Evolutionary conservation across 345 rosid genomes (phyloP).

Genomic region (Limnanthes douglasii): DNA sequence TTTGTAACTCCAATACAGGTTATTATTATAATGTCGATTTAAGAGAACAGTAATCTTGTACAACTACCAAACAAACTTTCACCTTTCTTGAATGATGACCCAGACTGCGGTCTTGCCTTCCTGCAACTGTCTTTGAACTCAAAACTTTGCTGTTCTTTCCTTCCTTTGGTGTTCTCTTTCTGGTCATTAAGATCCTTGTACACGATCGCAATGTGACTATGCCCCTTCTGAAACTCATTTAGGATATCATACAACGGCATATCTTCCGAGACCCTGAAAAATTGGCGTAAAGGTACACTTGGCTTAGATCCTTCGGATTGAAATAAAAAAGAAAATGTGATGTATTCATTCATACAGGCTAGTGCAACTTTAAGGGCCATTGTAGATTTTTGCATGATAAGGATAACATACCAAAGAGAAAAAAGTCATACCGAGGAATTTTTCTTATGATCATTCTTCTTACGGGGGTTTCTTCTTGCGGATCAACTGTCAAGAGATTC

Average conservation of each 20-base stretch:
- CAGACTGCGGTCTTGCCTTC: conserved; percentile 27
- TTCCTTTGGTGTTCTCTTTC: conserved; percentile 16
- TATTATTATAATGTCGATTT: too few species aligned
- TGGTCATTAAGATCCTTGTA: conserved; percentile 46
- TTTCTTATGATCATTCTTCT: conserved; percentile 79
- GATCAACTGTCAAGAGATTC: conserved; percentile 78
- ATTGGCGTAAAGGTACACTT: too few species aligned
- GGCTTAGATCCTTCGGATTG: background rate
- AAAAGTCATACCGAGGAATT: conserved; percentile 53
- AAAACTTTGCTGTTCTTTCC: conserved; percentile 13
- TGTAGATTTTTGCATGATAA: too few species aligned
- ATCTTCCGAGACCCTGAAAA: conserved; percentile 58
- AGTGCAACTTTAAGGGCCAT: too few species aligned
- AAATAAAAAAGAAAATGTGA: too few species aligned
- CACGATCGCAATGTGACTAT: conserved; percentile 92
- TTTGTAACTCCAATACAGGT: background rate
- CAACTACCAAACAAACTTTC: conserved; percentile 5
- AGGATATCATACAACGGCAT: conserved; percentile 89
- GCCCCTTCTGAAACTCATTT: conserved; percentile 94
- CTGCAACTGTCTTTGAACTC: conserved; percentile 43
- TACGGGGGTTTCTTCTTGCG: conserved; percentile 50
- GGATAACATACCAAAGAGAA: background rate
- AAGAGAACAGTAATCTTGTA: conserved; percentile 3
- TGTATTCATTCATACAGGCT: too few species aligned
- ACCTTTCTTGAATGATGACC: conserved; percentile 31